These are phyloP conservation scores for Penicillium brasilianum DNA, from an alignment of 2,329 filamentous ascomycete genomes.

Conservation along the genomic window DNA sequence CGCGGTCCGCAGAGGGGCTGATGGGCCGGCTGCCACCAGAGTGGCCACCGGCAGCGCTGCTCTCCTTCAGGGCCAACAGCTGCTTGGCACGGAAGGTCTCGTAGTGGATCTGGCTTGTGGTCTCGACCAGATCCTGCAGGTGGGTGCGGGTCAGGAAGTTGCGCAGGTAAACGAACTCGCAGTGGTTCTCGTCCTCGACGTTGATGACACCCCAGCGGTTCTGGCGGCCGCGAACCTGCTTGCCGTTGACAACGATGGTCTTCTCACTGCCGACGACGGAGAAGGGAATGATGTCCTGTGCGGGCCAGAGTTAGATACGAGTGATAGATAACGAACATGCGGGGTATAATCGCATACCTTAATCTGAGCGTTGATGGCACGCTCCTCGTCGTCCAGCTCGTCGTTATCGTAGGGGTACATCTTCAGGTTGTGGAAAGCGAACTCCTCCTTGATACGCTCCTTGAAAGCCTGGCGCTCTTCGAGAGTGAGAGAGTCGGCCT, in stretches of 20 bases:
- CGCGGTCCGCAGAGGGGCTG: constrained; percentile 90
- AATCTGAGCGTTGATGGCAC: constrained; percentile 89
- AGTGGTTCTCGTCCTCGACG: constrained; percentile 98
- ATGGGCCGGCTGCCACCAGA: constrained; percentile 81
- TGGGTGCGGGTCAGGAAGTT: constrained; percentile 99
- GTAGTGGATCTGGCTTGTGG: constrained; percentile 99
- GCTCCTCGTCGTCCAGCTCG: constrained; percentile 96
- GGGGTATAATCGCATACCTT: constrained; percentile 67
- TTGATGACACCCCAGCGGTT: constrained; percentile 99
- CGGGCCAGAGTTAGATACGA: constrained; percentile 41
- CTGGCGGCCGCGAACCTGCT: constrained; percentile 95
- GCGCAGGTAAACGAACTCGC: constrained; percentile 97
- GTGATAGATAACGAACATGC: too few relatives aligned
- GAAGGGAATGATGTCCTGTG: constrained; percentile 88
- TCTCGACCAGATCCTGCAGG: constrained; percentile 98
- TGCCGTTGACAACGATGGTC: constrained; percentile 95
- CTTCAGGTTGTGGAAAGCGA: constrained; percentile 98
- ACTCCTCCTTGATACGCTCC: constrained; percentile 99
- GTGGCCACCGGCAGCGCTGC: constrained; percentile 78
- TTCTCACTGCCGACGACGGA: constrained; percentile 98
- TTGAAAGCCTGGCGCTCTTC: constrained; percentile 98
- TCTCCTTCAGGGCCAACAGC: constrained; percentile 96
- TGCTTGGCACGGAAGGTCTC: constrained; percentile 99
- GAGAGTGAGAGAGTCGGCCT: constrained; percentile 92
- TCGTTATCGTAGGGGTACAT: constrained; percentile 99